Conservation (phyloP, 768 basidiomycete species). For the Suillus variegatus region DNA sequence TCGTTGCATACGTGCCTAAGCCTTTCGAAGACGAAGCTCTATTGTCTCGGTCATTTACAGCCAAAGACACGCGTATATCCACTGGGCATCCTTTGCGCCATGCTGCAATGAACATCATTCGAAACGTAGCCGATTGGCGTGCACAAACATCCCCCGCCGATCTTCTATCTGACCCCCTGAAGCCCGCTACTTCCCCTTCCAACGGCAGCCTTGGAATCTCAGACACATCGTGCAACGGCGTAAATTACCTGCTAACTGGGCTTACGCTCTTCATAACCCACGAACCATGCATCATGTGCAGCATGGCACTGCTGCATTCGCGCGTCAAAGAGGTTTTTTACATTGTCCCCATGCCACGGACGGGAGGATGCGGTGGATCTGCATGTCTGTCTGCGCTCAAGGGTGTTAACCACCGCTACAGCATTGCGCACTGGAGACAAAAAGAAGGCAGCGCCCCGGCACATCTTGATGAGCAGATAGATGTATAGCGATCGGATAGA, state of each 20-base stretch:
- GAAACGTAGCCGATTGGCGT: conserved; percentile 61
- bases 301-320: conserved; percentile 94
- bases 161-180: neutral
- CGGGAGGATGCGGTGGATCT: conserved; percentile 84
- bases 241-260: conserved; percentile 87
- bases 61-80: conserved; percentile 71
- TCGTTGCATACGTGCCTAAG: conserved; percentile 69
- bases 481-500: conserved; percentile 24
- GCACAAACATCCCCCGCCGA: conserved; percentile 23
- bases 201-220: neutral
- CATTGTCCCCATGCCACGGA: conserved; percentile 68
- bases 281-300: conserved; percentile 98
- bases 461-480: conserved; percentile 25
- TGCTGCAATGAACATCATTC: conserved; percentile 75
- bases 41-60: conserved; percentile 43
- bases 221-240: conserved; percentile 51
- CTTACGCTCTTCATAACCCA: conserved; percentile 87
- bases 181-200: neutral
- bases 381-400: conserved; percentile 78
- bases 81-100: conserved; percentile 81
- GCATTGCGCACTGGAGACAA: conserved; percentile 66
- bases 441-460: neutral
- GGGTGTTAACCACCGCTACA: conserved; percentile 89
- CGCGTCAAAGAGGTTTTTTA: conserved; percentile 88
- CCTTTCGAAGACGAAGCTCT: conserved; percentile 41